phyloP scores from a whole-genome alignment of 2,329 filamentous ascomycete genomes.

The Neonectria magnoliae region DNA sequence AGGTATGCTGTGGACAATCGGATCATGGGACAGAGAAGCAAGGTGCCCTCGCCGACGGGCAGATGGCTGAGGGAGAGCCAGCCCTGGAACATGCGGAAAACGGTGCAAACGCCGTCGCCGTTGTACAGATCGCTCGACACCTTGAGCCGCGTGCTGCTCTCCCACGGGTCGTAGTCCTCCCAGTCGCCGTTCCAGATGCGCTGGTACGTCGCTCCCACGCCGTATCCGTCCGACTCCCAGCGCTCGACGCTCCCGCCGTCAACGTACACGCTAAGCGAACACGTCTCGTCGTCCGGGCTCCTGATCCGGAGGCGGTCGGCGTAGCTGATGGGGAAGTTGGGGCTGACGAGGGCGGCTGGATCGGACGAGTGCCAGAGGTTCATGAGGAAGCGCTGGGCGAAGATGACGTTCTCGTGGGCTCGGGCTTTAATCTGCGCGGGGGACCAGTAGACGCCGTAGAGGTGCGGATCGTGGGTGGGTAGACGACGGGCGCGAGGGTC shows the following conservation, averaged over 20 bases:
- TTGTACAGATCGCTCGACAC: constrained; percentile 77
- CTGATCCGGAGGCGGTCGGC: constrained; percentile 68
- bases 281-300: constrained; percentile 60
- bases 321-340: constrained; percentile 64
- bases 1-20: constrained; percentile 78
- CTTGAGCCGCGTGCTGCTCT: constrained; percentile 70
- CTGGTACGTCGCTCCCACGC: constrained; percentile 68
- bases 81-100: constrained; percentile 83
- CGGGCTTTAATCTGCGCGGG: constrained; percentile 52
- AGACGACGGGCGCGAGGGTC: constrained; percentile 54
- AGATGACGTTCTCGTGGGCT: constrained; percentile 52
- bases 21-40: constrained; percentile 78
- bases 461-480: constrained; percentile 44
- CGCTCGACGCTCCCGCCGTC: constrained; percentile 73
- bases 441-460: constrained; percentile 54
- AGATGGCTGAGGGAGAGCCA: constrained; percentile 76
- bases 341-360: constrained; percentile 54
- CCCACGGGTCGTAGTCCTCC: constrained; percentile 82
- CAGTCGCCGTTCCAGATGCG: constrained; percentile 74
- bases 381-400: constrained; percentile 59
- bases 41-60: constrained; percentile 72
- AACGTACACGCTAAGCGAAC: constrained; percentile 67
- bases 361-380: constrained; percentile 47
- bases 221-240: constrained; percentile 73
- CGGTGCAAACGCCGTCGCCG: constrained; percentile 75